Conservation (phyloP, 495 filamentous ascomycete genomes). For the Apiosordaria backusii region DNA sequence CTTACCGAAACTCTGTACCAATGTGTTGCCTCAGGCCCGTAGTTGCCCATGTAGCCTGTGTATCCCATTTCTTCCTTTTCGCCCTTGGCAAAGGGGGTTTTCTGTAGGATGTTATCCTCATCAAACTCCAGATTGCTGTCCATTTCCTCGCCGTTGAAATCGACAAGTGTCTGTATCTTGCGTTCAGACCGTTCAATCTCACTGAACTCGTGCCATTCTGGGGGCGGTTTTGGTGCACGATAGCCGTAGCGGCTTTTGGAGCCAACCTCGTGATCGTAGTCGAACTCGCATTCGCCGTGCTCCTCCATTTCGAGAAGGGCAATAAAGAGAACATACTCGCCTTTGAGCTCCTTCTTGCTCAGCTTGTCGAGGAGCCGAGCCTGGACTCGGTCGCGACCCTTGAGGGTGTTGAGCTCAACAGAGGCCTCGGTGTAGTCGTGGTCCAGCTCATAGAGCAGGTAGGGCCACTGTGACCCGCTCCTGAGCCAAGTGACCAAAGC, state of each 20-base stretch:
- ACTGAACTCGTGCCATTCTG: background rate
- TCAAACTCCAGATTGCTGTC: background rate
- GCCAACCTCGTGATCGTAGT: constrained; percentile 14
- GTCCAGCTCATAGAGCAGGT: constrained; percentile 40
- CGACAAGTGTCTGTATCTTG: background rate
- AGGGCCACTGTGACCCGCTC: background rate
- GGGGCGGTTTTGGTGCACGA: no score
- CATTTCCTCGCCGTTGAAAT: background rate
- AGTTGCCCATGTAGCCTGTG: background rate
- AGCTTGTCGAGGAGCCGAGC: constrained; percentile 32
- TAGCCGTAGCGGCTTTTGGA: background rate
- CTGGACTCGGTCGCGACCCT: constrained; percentile 38
- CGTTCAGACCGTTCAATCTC: background rate
- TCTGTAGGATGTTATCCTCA: no score
- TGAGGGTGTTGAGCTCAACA: constrained; percentile 39
- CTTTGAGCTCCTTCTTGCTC: constrained; percentile 34
- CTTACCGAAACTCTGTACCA: background rate
- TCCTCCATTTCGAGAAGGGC: background rate
- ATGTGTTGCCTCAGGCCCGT: background rate
- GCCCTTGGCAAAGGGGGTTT: background rate
- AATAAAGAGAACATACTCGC: constrained; percentile 26
- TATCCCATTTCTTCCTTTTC: background rate
- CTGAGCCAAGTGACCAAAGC: constrained; percentile 19
- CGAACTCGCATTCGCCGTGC: background rate
- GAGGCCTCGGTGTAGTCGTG: constrained; percentile 47